Base-by-base conservation (phyloP, 495 filamentous ascomycete genomes). In the Aspergillus olivimuriae region DNA sequence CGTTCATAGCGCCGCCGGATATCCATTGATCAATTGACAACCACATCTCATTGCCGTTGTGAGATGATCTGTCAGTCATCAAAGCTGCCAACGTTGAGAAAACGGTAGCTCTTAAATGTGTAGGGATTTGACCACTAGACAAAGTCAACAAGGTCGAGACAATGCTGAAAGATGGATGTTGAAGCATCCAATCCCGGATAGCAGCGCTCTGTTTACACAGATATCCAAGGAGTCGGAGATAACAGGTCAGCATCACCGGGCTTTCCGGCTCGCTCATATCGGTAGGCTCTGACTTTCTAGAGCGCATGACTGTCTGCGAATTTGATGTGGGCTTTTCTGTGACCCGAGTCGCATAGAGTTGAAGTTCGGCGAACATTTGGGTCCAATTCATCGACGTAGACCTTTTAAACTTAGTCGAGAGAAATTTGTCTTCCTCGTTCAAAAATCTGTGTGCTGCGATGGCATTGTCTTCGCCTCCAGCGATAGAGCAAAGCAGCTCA, bases 211-310 rank as follows among this genome's bases (percentile, higher is more conserved):
- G 72, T 9, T 73, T 67, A 36, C 78, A 82, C 19, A 96, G 63
- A 56, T 91, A 87, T 3, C 85, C 77, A 44, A 94, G 86, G 5
- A 99, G 72, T 8, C 89, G 80, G 28, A 99, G 72, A 56, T 95
- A 95, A 49, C 86, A 89, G 56, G 95, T 89, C 22, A 97, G 71
- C 87, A 96, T 95, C 53, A 92, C 80, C 12, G 80, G 78, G 35
- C 84, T 86, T 60, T 98, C 94, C 17, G 87, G 89, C 57, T 94
- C 79, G 44, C 73, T 78, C 60, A 81, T 75, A 22, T 81, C 75
- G 34, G 76, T 84, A n/a, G 76, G 72, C 46, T 87, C 83, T 17
- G 73, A 68, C 51, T 85, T 85, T 42, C 75, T 71, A 2, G 72
- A 60, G 42, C 78, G 78, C 39, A 80, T 69, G n/a, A 74, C 57